Evolutionary conservation across 768 basidiomycete species (phyloP), one percentile per base, ranked within the genome.

Genomic region (Candolleomyces aberdarensis): DNA sequence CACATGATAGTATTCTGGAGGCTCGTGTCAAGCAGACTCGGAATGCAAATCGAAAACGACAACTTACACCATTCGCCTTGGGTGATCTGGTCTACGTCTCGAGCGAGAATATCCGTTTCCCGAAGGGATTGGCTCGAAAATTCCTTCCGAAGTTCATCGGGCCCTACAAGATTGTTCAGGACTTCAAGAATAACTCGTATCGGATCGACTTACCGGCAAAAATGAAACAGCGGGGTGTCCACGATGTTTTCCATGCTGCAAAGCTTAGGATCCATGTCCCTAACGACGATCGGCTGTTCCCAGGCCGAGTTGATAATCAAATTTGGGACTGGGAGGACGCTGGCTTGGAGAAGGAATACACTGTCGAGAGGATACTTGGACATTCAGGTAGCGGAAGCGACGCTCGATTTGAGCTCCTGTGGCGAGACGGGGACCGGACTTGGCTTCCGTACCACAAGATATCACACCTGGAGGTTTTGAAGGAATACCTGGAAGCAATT

Each of bases 1-100:
- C 76, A 0, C 75, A 79, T 58, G 70, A 80, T 46, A 66, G 71
- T 0, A 74, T 80, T 1, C 72, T 79, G 14, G 73, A 61, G 13
- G 61, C 66, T 3, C 56, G 71, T 0, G 68, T 75, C 1, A 54
- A 64, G 8, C 72, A 76, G 22, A 72, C 74, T 0, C 29, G 64
- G n/a, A 62, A 74, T 32, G 32, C 32, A 5, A 32, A 32, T 9
- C 32, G 4, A 9, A 4, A 9, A 4, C 32, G 32, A 4, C 32
- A 32, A 32, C 5, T 32, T 9, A 32, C 5, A 5, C 32, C 32
- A 9, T 32, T 32, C 32, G 9, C 32, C 32, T 5, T 32, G 5
- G 32, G 32, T 5, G 32, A 32, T 32, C 32, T 32, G 9, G 32
- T 32, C 32, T 63, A 63, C 26, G 19, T 63, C 3, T 63, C 62